Evolutionary conservation across 495 filamentous ascomycete species (phyloP).

Genomic region (Cercophora newfieldiana): DNA sequence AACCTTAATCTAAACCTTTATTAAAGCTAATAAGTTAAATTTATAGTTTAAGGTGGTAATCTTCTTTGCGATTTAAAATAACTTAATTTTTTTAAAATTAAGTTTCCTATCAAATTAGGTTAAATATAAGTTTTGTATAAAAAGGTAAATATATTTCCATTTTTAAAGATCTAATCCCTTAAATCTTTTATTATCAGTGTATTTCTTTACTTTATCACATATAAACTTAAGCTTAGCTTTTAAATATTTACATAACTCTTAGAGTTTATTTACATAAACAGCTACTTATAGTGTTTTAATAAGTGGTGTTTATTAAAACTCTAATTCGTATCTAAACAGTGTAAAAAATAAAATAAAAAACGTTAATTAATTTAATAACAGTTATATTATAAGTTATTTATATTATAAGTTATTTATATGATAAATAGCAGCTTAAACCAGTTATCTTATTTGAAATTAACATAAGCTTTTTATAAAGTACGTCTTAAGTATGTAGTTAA

Average conservation of each 20-base stretch:
- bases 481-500: slow-evolving; percentile 7
- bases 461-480: not conserved
- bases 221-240: not conserved
- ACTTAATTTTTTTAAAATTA: not conserved
- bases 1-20: too few species aligned
- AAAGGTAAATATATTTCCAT: not conserved
- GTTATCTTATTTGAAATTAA: not conserved
- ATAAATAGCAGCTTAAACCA: slow-evolving; percentile 16
- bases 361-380: not conserved
- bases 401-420: slow-evolving; percentile 10
- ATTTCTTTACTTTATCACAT: not conserved
- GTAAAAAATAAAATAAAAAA: not conserved
- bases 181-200: not conserved
- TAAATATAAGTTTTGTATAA: not conserved
- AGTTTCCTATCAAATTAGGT: not conserved
- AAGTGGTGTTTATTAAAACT: not conserved
- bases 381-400: not conserved
- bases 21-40: not conserved
- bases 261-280: not conserved
- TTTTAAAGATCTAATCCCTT: not conserved
- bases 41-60: not conserved
- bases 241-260: not conserved
- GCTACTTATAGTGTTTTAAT: not conserved
- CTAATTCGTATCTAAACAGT: not conserved
- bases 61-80: not conserved